Percentiles rank a stretch among this genome's conserved stretches.
phyloP scores from a whole-genome alignment of 352 stramenopile genomes.

The Phytopythium mirpurense region DNA sequence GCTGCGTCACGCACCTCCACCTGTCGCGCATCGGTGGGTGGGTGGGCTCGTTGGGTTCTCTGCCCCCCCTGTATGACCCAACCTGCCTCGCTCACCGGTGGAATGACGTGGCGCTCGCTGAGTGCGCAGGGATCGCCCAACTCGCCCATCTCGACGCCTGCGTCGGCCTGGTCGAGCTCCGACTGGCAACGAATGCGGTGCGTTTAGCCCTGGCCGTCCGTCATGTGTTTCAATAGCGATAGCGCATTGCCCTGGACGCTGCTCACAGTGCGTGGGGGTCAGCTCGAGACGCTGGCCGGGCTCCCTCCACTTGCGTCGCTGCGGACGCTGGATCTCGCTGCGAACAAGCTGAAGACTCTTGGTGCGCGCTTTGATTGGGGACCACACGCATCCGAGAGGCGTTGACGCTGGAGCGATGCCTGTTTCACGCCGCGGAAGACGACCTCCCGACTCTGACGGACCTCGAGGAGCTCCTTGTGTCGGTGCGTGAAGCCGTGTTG shows the following conservation, averaged over 20 bases:
- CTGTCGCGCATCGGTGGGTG: conserved; percentile 33
- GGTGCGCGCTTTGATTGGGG: conserved; percentile 20
- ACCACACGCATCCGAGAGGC: too few species aligned
- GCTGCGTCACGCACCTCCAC: conserved; percentile 59
- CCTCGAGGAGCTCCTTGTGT: conserved; percentile 49
- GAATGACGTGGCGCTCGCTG: too few species aligned
- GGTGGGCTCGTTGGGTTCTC: not conserved
- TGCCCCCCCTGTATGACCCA: not conserved
- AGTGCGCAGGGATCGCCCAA: conserved; percentile 17
- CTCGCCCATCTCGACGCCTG: conserved; percentile 42
- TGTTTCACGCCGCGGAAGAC: too few species aligned
- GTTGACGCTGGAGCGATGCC: too few species aligned
- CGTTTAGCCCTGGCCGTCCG: not conserved
- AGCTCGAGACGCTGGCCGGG: conserved; percentile 42
- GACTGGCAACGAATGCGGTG: conserved; percentile 51
- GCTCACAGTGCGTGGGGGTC: not conserved
- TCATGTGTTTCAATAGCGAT: not conserved
- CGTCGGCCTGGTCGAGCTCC: conserved; percentile 49
- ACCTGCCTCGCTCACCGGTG: not conserved
- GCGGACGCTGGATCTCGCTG: conserved; percentile 37
- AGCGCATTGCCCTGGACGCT: not conserved
- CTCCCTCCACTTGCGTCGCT: conserved; percentile 39
- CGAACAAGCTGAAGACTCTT: conserved; percentile 41
- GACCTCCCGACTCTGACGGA: conserved; percentile 30
- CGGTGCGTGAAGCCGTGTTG: conserved; percentile 21